phyloP scores from a whole-genome alignment of 768 basidiomycete species.

The Mycena kentingensis region DNA sequence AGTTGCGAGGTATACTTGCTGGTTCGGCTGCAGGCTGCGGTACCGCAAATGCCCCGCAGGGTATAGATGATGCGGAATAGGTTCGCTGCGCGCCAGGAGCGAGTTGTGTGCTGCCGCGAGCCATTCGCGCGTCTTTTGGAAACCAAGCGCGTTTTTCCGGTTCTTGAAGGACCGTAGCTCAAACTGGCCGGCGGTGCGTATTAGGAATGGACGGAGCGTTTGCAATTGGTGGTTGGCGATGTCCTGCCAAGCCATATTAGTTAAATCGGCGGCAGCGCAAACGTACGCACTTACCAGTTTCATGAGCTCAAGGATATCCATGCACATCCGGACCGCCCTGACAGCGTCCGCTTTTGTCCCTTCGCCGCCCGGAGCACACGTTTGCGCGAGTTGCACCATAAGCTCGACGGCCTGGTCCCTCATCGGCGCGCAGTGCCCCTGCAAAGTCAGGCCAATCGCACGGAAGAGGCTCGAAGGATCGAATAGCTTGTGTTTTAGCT shows the following conservation, averaged over 20 bases:
- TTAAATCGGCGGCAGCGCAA: slow-evolving; percentile 12
- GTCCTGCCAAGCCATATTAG: slow-evolving; percentile 55
- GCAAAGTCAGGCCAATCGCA: slow-evolving; percentile 78
- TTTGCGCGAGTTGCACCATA: slow-evolving; percentile 73
- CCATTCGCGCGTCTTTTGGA: slow-evolving; percentile 67
- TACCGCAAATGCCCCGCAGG: slow-evolving; percentile 47
- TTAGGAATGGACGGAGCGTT: slow-evolving; percentile 87
- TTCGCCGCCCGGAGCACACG: slow-evolving; percentile 54
- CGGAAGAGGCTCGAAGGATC: slow-evolving; percentile 78
- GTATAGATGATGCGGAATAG: slow-evolving; percentile 47
- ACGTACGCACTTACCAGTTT: slow-evolving; percentile 69
- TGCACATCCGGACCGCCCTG: slow-evolving; percentile 75
- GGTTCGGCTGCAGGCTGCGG: slow-evolving; percentile 48
- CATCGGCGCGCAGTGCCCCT: slow-evolving; percentile 93
- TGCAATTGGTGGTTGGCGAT: slow-evolving; percentile 96
- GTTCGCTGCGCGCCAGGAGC: slow-evolving; percentile 40
- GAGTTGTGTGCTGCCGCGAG: slow-evolving; percentile 53
- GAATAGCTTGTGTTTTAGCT: slow-evolving; percentile 74
- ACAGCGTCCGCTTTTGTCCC: slow-evolving; percentile 67
- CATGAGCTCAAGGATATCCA: slow-evolving; percentile 93
- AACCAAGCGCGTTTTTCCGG: slow-evolving; percentile 46
- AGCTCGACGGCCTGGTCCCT: slow-evolving; percentile 80
- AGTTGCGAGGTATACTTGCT: slow-evolving; percentile 56
- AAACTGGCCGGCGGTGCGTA: slow-evolving; percentile 75
- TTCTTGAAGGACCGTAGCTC: slow-evolving; percentile 78